Conservation (phyloP, 1,284 basidiomycete genomes). For the Rhodofomes roseus region DNA sequence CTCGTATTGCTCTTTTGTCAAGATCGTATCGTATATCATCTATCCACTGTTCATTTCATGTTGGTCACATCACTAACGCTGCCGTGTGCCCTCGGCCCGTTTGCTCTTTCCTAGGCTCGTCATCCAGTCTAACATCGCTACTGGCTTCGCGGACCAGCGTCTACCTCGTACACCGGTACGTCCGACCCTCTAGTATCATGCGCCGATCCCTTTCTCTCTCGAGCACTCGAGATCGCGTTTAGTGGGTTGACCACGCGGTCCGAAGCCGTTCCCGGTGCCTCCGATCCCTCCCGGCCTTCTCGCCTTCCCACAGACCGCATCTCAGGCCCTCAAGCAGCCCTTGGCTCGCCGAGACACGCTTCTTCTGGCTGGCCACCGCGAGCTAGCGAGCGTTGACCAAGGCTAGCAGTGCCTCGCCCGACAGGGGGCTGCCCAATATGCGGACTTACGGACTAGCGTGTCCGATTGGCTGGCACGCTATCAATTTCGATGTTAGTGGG, state of each 20-base stretch:
- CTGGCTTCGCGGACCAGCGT: background rate
- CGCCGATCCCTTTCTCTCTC: background rate
- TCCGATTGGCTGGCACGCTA: background rate
- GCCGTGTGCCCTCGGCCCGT: background rate
- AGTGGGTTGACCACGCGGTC: background rate
- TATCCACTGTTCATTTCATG: constrained; percentile 5
- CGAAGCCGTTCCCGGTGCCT: background rate
- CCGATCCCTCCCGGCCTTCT: background rate
- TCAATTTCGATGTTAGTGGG: background rate
- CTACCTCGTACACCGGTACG: background rate
- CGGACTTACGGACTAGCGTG: background rate
- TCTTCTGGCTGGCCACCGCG: background rate
- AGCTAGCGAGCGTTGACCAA: background rate
- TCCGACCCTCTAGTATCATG: background rate
- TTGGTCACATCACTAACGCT: constrained; percentile 3
- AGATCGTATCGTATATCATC: constrained; percentile 24
- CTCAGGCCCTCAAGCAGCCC: background rate
- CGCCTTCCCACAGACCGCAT: background rate
- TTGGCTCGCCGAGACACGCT: background rate
- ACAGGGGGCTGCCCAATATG: background rate
- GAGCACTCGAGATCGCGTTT: background rate
- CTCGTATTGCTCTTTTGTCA: constrained; percentile 26
- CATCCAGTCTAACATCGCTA: background rate
- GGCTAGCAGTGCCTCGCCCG: background rate
- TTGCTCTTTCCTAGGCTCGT: background rate